Evolutionary conservation across 225 moss, liverwort and hornwort genomes (phyloP).

Genomic region (Thuidium tamariscinum): DNA sequence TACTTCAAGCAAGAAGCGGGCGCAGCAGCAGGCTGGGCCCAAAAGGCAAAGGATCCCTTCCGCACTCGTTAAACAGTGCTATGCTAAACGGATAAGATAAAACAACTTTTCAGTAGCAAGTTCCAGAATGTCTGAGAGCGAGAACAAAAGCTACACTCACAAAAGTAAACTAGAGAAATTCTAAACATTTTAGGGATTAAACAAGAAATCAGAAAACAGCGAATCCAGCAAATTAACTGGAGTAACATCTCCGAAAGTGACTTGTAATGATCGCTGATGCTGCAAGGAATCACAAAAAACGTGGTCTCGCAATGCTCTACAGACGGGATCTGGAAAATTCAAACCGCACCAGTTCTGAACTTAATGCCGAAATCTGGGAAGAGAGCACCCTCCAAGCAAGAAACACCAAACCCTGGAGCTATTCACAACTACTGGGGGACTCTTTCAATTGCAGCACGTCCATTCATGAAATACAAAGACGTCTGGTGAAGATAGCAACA

Average conservation of each 20-base stretch:
- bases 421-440: not conserved
- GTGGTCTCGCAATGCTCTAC: not conserved
- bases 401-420: not conserved
- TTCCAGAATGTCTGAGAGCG: not conserved
- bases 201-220: too few relatives aligned
- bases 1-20: not conserved
- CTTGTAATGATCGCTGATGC: not conserved
- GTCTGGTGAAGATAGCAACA: not conserved
- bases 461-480: conserved; percentile 20
- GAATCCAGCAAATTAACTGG: too few relatives aligned
- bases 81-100: not conserved
- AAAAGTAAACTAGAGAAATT: not conserved
- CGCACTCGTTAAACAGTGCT: not conserved
- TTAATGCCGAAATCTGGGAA: not conserved
- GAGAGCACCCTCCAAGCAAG: not conserved
- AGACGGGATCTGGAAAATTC: not conserved
- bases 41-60: not conserved
- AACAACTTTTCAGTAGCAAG: too few relatives aligned
- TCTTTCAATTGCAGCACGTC: conserved; percentile 5
- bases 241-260: not conserved
- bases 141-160: not conserved
- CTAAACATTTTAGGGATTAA: too few relatives aligned
- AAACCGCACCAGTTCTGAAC: not conserved
- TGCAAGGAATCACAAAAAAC: not conserved
- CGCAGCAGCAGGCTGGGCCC: not conserved